Evolutionary conservation across 345 rosid genomes (phyloP), one percentile per base, ranked within the genome.

Genomic region (Salix arbutifolia): DNA sequence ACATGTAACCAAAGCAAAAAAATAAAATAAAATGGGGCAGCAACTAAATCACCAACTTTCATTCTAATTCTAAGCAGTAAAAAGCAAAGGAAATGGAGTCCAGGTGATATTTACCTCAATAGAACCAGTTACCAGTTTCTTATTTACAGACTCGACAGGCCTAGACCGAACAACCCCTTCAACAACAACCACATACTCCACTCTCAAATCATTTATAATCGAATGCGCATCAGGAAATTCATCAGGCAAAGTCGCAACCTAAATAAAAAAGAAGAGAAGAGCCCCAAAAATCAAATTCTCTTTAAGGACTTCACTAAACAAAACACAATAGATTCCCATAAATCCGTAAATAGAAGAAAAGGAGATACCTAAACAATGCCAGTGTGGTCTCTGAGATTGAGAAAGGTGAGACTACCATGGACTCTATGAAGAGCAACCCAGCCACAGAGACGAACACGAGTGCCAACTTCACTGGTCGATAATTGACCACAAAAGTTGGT

Each of bases 401-500:
- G 84, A 83, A 96, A 93, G 73, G 98, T 90, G 76, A 96, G 96
- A 17, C 94, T 94, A 18, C 96, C 98, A 48, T 96, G 99, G 75
- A 91, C 90, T 65, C 99, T 80, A 73, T 91, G 98, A 58, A 90
- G 88, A 3, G 99, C 99, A 53, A 96, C 99, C 99, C 98, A 96
- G 4, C 98, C 99, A 44, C 98, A 93, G 71, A 96, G 96, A 69
- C 87, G 88, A 79, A 96, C 97, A 70, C 92, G 86, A 78, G 83
- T 85, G 23, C 98, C 98, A 53, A 92, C 91, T 78, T 93, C 94
- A 0, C 81, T 81, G 5, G 76, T 67, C 37, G 92, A 86, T 82
- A 93, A 83, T 21, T 90, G 83, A 4, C 99, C 98, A 67, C 98
- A 96, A 13, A 83, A 76, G 4, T 67, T 86, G 8, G 90, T 85